Evolutionary conservation across 176 grass and related monocot genomes (phyloP).

Genomic region (Ensete glaucum): DNA sequence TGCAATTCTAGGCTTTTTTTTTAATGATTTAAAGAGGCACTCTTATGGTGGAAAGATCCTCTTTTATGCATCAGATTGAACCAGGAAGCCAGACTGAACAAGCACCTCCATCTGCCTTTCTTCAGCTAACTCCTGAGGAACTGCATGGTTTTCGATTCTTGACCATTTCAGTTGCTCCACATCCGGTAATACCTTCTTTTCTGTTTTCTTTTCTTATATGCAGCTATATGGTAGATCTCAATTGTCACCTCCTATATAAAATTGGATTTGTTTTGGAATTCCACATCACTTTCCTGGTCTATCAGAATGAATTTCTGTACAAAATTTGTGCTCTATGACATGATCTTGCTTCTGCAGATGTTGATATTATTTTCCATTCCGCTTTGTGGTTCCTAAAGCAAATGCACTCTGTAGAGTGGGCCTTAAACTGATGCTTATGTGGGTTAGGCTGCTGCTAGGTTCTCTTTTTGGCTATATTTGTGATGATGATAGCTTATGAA

Average conservation of each 20-base stretch:
- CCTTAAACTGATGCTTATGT: background rate
- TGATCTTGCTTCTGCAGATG: background rate
- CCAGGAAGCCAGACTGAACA: slow-evolving; percentile 99
- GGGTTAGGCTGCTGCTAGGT: background rate
- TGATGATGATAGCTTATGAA: no score
- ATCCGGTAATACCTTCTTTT: slow-evolving; percentile 53
- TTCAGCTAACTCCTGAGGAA: slow-evolving; percentile 66
- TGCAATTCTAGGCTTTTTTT: background rate
- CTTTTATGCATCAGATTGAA: slow-evolving; percentile 59
- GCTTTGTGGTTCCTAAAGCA: background rate
- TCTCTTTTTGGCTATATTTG: background rate
- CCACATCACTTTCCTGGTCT: background rate
- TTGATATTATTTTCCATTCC: background rate
- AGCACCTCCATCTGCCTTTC: slow-evolving; percentile 78
- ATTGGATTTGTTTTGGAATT: background rate
- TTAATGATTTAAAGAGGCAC: background rate
- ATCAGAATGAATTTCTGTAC: background rate
- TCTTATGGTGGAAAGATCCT: background rate
- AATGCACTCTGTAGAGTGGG: background rate
- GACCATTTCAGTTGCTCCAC: slow-evolving; percentile 87
- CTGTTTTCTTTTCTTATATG: slow-evolving; percentile 5
- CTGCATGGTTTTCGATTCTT: slow-evolving; percentile 76
- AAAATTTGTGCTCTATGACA: background rate
- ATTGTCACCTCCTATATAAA: background rate
- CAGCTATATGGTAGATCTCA: background rate